Evolutionary conservation across 2,329 filamentous ascomycete species (phyloP), one percentile per base, ranked within the genome.

Genomic region (Thielaviopsis populi): DNA sequence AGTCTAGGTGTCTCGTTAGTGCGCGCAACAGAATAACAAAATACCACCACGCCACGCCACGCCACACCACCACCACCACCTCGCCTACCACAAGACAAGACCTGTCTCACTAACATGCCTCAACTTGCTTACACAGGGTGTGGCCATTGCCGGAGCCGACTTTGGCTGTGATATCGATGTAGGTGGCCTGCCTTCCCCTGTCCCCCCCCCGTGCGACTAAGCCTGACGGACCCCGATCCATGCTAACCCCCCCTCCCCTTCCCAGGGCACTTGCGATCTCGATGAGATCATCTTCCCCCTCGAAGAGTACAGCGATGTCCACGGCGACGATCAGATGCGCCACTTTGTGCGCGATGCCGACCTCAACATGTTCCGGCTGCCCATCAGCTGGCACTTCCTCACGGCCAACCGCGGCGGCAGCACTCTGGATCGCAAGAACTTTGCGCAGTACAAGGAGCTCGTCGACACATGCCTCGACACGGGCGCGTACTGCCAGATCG

Each of bases 401-500:
- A 74, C 79, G 64, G 79, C 79, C 68, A 76, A 77, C 67, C 72
- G 78, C 53, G 71, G 79, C n/a, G 79, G 79, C 30, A 78, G 75
- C 24, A 73, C 72, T 13, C 74, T 86, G 40, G 73, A 83, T 69
- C 59, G 72, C 15, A 71, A 69, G 13, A 82, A 81, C 64, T 70
- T 80, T 24, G 77, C 69, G 1, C 74, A 77, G 43, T 85, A 83
- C 68, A 77, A 85, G 68, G 73, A 75, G 30, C 72, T 85, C 8
- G 74, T 85, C 24, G 77, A 83, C 68, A 76, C 75, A 30, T 86
- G 83, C 68, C 72, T 85, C 19, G 73, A 70, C 19, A 80, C 80
- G 0, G 82, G 81, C 24, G 80, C 82, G 1, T 73, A 76, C 67
- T 86, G 83, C 70, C 80, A 85, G 69, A 74, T 86, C 63, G 82